phyloP scores from a whole-genome alignment of 1,284 basidiomycete genomes.

The Ceratobasidium sp. region DNA sequence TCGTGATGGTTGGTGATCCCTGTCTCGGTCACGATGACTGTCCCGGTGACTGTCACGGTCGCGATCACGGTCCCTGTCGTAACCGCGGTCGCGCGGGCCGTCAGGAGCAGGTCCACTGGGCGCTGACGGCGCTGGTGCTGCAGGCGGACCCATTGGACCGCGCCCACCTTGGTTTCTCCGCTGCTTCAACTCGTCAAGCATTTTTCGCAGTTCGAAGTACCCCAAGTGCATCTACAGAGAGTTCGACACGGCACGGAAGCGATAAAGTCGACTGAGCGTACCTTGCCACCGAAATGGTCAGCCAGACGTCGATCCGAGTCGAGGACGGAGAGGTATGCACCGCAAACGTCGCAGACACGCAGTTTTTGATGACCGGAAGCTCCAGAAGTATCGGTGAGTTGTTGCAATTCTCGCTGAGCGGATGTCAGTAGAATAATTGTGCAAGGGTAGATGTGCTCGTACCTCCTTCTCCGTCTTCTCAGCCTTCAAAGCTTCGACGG shows the following conservation, averaged over 20 bases:
- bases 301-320: constrained; percentile 98
- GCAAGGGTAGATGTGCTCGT: constrained; percentile 44
- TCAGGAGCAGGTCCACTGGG: constrained; percentile 47
- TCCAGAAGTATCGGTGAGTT: constrained; percentile 96
- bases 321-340: constrained; percentile 95
- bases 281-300: constrained; percentile 99
- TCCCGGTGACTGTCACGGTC: constrained; percentile 43
- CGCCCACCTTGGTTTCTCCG: constrained; percentile 76
- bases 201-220: constrained; percentile 95
- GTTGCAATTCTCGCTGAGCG: constrained; percentile 85
- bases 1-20: constrained; percentile 67
- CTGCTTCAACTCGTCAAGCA: constrained; percentile 86
- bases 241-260: neutral
- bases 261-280: constrained; percentile 51
- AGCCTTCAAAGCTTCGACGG: constrained; percentile 95
- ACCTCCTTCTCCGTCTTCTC: constrained; percentile 97
- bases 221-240: constrained; percentile 90
- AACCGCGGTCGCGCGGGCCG: constrained; percentile 47
- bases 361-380: constrained; percentile 99
- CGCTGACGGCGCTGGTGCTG: constrained; percentile 47
- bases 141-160: constrained; percentile 48
- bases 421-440: constrained; percentile 32
- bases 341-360: constrained; percentile 98
- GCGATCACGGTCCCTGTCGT: constrained; percentile 50
- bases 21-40: constrained; percentile 41